Evolutionary conservation across 805 yeast species (phyloP), one percentile per base, ranked within the genome.

Genomic region (Yarrowia bubula): DNA sequence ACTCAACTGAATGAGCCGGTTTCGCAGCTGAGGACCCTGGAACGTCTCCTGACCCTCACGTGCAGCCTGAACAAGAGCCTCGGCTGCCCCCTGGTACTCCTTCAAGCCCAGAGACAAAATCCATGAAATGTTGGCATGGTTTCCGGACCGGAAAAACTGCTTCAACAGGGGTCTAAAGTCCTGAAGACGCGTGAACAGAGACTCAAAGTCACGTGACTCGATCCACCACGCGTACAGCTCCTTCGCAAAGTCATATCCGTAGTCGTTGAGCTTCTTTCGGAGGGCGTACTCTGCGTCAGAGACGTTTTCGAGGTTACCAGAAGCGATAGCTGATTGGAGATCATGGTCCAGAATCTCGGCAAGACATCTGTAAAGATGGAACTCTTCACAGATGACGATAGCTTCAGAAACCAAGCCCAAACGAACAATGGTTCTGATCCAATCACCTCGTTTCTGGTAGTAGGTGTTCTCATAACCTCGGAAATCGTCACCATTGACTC

Each of bases 241-340:
- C 4, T 79, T 71, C 0, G 96, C 96, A 79, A 92, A 92, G 3
- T 75, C 79, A 70, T 86, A 87, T 1, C 87, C 90, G 74, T 83
- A 89, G 60, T 79, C 79, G 14, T 81, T 80, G 71, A 90, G 85
- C 72, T 83, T 88, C 38, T 76, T 75, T 18, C 77, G 55, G 6
- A 67, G 37, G 38, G 64, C 61, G 11, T 53, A 35, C n/a, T 48
- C 55, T 9, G 55, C 55, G 31, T 48, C 55, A 15, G 41, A 39
- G 10, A 55, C 65, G 2, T 57, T 31, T 31, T 60, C 37, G 33
- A 57, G 41, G 33, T 48, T 33, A 58, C 38, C 13, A 31, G 37
- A 17, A 18, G 35, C 10, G 17, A 55, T 8, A 4, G 68, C 69
- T 14, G 35, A 37, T 7, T 33, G 65, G 69, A 83, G 76, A 62